Percentiles rank a stretch among this genome's conserved stretches.
Evolutionary conservation across 78 protist genomes (phyloP).

Genomic region (Dictyostelium firmibasis): DNA sequence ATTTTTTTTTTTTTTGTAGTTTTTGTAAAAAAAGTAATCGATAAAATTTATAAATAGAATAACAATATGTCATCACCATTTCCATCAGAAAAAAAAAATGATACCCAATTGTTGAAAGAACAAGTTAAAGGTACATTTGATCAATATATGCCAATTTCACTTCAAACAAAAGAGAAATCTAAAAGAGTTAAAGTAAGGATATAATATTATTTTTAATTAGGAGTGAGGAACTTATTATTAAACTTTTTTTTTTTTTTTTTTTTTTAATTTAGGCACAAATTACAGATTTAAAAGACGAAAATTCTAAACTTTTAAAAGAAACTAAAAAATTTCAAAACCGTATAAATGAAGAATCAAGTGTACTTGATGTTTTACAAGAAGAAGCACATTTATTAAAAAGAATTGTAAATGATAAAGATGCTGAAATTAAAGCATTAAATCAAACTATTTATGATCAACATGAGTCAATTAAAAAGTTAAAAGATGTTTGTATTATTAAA

Average conservation of each 20-base stretch:
- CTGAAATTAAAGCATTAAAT: constrained; percentile 7
- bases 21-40: background rate
- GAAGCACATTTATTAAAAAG: constrained; percentile 40
- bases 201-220: background rate
- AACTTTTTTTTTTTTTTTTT: too few relatives aligned
- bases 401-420: constrained; percentile 20
- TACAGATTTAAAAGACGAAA: constrained; percentile 13
- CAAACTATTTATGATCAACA: constrained; percentile 27
- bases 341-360: constrained; percentile 39
- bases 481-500: background rate
- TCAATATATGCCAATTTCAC: constrained; percentile 16
- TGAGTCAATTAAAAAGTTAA: background rate
- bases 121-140: constrained; percentile 6
- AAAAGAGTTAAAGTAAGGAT: constrained; percentile 2
- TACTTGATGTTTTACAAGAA: background rate
- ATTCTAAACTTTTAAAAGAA: background rate
- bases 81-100: background rate
- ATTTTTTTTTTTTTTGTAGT: background rate
- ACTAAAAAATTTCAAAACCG: constrained; percentile 8
- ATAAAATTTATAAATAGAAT: background rate
- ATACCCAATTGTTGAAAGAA: background rate
- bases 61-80: background rate
- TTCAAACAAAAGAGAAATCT: constrained; percentile 27
- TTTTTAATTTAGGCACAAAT: background rate
- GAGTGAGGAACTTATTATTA: too few relatives aligned